phyloP scores from a whole-genome alignment of 805 yeast species.

The Saturnispora gosingensis region DNA sequence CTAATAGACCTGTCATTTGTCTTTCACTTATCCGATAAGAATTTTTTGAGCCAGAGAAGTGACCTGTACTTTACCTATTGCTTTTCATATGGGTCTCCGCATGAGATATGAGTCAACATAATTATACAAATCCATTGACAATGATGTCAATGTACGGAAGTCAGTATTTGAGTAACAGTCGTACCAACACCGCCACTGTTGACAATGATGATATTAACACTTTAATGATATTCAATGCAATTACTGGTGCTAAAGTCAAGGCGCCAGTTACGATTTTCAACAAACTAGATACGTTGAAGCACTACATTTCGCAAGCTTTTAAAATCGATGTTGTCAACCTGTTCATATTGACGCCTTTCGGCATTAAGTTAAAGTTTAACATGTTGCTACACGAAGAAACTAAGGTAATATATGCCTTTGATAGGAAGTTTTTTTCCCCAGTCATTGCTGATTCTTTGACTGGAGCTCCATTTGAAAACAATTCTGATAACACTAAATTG shows the following conservation, averaged over 20 bases:
- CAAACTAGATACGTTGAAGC: constrained; percentile 34
- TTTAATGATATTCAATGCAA: constrained; percentile 31
- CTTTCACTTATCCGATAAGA: not conserved
- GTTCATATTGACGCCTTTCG: constrained; percentile 55
- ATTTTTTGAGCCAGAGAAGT: not conserved
- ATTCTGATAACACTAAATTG: constrained; percentile 1
- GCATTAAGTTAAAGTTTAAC: constrained; percentile 48
- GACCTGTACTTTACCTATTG: not conserved
- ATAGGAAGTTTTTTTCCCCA: constrained; percentile 44
- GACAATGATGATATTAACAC: constrained; percentile 5
- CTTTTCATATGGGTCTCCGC: not conserved
- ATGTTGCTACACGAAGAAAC: constrained; percentile 39
- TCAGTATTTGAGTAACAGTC: not conserved
- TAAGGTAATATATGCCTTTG: constrained; percentile 52
- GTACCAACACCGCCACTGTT: not conserved
- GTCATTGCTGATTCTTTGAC: constrained; percentile 14
- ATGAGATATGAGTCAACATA: not conserved
- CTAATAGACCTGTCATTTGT: not conserved
- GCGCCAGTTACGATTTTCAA: constrained; percentile 33
- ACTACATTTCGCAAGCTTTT: constrained; percentile 33
- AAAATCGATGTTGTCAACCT: constrained; percentile 32
- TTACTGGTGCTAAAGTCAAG: constrained; percentile 32
- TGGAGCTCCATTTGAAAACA: not conserved
- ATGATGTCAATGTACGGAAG: constrained; percentile 18
- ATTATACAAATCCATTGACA: constrained; percentile 15